Conservation (phyloP, 2,329 filamentous ascomycete species). For the Colletotrichum echinochloae region DNA sequence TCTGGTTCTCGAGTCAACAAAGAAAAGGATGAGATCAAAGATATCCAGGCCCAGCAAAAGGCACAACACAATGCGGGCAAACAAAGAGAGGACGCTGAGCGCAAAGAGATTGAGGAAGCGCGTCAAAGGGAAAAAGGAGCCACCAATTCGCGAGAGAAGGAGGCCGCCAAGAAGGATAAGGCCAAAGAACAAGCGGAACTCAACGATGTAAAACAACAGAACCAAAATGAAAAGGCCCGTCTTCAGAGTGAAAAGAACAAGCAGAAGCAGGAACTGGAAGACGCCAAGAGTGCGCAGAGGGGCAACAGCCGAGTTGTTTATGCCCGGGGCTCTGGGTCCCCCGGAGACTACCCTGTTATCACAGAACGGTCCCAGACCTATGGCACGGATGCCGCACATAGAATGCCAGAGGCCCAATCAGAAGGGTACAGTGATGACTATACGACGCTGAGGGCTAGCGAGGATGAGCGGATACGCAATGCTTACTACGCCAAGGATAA, state of each 20-base stretch:
- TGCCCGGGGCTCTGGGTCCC: not conserved
- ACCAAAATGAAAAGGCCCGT: not conserved
- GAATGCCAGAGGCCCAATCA: not conserved
- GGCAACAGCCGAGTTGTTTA: not conserved
- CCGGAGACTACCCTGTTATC: not conserved
- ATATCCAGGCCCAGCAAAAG: not conserved
- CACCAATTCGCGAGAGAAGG: not conserved
- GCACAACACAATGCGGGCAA: not conserved
- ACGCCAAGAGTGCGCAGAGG: not conserved
- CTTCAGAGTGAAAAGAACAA: not conserved
- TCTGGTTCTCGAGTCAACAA: not conserved
- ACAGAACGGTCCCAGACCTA: too few relatives aligned
- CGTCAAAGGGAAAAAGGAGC: not conserved
- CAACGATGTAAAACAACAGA: not conserved
- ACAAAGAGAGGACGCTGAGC: not conserved
- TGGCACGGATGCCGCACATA: not conserved
- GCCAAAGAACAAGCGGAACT: not conserved
- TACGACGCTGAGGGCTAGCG: not conserved
- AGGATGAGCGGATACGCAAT: not conserved
- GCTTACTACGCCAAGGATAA: not conserved
- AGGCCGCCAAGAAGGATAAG: not conserved
- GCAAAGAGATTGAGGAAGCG: not conserved
- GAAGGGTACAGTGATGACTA: not conserved
- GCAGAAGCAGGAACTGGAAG: constrained; percentile 13
- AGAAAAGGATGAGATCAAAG: constrained; percentile 10